A percentile compares a stretch with the other conserved stretches of the same genome.
phyloP scores from a whole-genome alignment of 768 basidiomycete genomes.

The Termitomyces bulborhizus region DNA sequence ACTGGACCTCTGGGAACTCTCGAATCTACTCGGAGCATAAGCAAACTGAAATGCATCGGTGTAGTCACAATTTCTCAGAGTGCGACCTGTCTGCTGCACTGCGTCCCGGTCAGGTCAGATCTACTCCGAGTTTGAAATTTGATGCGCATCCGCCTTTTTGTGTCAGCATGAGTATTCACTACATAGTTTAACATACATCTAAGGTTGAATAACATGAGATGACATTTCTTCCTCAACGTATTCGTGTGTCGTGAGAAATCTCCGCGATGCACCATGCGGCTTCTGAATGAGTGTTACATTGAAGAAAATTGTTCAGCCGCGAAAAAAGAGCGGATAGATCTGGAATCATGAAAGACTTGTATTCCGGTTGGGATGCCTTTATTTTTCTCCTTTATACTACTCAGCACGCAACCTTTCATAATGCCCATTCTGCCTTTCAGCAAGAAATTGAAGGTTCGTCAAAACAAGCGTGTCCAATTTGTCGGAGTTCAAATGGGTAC shows the following conservation, averaged over 20 bases:
- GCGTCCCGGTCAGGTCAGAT: neutral
- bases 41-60: too few relatives aligned
- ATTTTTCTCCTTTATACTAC: neutral
- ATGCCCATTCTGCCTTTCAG: slow-evolving; percentile 1
- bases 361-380: neutral
- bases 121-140: too few relatives aligned
- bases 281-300: neutral
- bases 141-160: too few relatives aligned
- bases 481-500: slow-evolving; percentile 15
- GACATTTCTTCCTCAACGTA: neutral
- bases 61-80: too few relatives aligned
- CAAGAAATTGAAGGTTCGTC: slow-evolving; percentile 6
- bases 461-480: neutral
- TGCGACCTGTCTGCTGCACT: too few relatives aligned
- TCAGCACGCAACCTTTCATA: neutral
- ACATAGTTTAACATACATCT: neutral
- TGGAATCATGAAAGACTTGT: neutral
- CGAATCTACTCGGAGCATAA: too few relatives aligned
- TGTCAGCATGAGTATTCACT: too few relatives aligned
- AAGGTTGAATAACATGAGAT: neutral
- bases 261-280: neutral
- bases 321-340: neutral
- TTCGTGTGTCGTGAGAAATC: neutral
- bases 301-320: slow-evolving; percentile 7
- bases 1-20: too few relatives aligned